Evolutionary conservation across 148 eudicot genomes (phyloP).

Genomic region (Cornus florida): DNA sequence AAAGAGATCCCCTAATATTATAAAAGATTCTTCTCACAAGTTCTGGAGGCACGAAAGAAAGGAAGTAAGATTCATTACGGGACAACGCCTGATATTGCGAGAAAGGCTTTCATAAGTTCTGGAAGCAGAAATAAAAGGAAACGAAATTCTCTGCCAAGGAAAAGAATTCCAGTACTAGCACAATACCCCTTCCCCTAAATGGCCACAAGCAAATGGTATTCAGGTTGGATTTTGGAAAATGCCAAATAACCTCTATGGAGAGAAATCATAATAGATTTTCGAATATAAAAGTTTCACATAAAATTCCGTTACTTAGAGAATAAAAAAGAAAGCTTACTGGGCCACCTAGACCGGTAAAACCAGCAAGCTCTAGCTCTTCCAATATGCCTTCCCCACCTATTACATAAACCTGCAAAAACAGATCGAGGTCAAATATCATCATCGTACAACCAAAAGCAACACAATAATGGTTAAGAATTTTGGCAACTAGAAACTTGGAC

Average conservation of each 20-base stretch:
- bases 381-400: constrained; percentile 86
- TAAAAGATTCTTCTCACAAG: background rate
- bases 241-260: background rate
- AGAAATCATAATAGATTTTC: background rate
- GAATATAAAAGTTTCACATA: background rate
- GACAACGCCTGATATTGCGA: no score
- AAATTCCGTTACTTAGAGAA: background rate
- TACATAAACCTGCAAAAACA: constrained; percentile 67
- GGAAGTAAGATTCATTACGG: no score
- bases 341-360: constrained; percentile 83
- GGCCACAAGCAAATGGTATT: background rate
- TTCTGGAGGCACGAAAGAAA: no score
- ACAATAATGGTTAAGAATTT: background rate
- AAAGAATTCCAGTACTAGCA: no score
- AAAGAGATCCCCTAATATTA: background rate
- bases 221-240: background rate
- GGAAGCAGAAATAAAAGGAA: background rate
- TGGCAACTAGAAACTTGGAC: background rate
- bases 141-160: background rate
- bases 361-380: constrained; percentile 86
- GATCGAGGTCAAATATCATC: background rate
- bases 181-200: no score
- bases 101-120: no score
- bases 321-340: constrained; percentile 49
- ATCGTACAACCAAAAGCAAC: background rate